Evolutionary conservation across 2,329 filamentous ascomycete genomes (phyloP).

Genomic region (Aspergillus floridensis): DNA sequence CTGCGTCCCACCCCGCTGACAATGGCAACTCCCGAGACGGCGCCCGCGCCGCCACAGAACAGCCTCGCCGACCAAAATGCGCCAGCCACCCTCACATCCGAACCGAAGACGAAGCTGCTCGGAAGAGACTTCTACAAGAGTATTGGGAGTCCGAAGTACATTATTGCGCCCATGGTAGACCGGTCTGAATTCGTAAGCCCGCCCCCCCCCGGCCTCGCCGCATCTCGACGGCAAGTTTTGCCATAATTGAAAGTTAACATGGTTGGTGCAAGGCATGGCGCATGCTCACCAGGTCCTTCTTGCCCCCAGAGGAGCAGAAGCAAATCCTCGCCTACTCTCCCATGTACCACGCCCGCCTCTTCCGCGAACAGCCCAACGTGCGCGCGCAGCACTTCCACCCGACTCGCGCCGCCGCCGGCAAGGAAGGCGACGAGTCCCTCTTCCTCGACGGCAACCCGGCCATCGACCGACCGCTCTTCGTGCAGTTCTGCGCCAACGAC

Average conservation of each 20-base stretch:
- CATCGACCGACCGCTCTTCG: conserved; percentile 84
- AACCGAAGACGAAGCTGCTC: conserved; percentile 60
- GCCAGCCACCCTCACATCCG: conserved; percentile 12
- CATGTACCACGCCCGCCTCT: conserved; percentile 93
- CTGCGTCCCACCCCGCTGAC: conserved; percentile 13
- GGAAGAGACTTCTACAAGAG: conserved; percentile 93
- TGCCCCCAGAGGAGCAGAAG: conserved; percentile 63
- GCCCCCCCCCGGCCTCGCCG: not conserved
- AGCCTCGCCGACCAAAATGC: conserved; percentile 20
- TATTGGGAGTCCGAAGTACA: conserved; percentile 83
- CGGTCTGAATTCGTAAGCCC: conserved; percentile 88
- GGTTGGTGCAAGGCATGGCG: conserved; percentile 74
- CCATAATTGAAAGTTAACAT: conserved; percentile 11
- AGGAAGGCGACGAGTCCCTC: conserved; percentile 29
- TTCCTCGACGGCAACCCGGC: conserved; percentile 84
- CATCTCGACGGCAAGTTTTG: not conserved
- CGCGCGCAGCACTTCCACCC: conserved; percentile 80
- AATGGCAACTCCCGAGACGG: conserved; percentile 29
- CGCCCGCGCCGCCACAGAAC: conserved; percentile 18
- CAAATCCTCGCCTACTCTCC: conserved; percentile 84
- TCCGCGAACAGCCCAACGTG: conserved; percentile 72
- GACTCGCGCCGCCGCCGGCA: conserved; percentile 38
- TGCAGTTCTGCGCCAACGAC: conserved; percentile 77
- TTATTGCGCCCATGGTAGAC: conserved; percentile 97
- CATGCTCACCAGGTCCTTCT: conserved; percentile 90